Base-by-base conservation (phyloP, 495 filamentous ascomycete species). In the Tuber microsphaerosporum region DNA sequence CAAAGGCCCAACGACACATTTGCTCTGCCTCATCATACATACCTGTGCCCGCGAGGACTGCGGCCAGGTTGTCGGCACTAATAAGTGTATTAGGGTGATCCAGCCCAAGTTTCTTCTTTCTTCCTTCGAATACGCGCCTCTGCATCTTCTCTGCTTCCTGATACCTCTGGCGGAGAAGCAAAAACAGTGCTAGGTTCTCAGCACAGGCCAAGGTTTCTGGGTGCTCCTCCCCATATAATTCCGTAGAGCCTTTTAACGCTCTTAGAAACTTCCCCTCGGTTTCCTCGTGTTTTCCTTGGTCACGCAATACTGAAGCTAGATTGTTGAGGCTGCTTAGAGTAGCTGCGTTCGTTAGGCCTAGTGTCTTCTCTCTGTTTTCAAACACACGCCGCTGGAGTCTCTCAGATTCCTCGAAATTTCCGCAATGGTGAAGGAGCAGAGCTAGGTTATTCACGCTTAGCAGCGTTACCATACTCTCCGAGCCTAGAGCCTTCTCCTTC, bases 371-470 rank as follows among this genome's bases (percentile, higher is more conserved):
- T 14, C 79, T 43, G 51, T 76, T 46, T 31, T 80, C 78, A 42
- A 85, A 72, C 19, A 70, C 72, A 20, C 73, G 73, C 69, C 75
- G 79, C 41, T 83, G 72, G 20, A 83, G 68, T n/a, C 41, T 31
- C 56, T 85, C 84, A 0, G 84, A 82, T 65, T 86, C 84, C 65
- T 83, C 70, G 69, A 83, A 84, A 26, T 83, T 79, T 12, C 82
- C 84, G 34, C 82, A 78, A 14, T 73, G 31, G 20, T 75, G 26
- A 8, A 85, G 78, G 16, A 83, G 22, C 20, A 74, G 44, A 19
- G 80, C 82, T 46, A 83, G 80, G 69, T 70, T 81, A 69, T 37
- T 37, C 34, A 37, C 34, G 34, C 46, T 84, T 2, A 0, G 72
- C 26, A 84, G 77, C n/a, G 82, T 84, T 3, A 77, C 68, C 34